These are phyloP conservation scores for Saccharomycopsis fermentans DNA, from an alignment of 805 yeast genomes.

Conservation along the genomic window DNA sequence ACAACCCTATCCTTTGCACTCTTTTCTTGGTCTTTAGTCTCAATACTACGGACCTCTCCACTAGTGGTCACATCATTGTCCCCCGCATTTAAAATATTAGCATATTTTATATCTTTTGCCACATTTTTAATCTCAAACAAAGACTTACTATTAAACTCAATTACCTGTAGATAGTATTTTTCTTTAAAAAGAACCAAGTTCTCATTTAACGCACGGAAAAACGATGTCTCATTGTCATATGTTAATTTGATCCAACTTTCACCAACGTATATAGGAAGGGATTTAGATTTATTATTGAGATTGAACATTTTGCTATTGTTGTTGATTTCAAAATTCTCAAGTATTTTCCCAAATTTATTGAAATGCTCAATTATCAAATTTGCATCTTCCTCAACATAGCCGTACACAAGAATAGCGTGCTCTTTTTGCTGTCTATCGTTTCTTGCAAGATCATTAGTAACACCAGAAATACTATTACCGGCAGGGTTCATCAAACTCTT, in stretches of 20 bases:
- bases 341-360: conserved; percentile 64
- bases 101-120: not conserved
- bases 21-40: not conserved
- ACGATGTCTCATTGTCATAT: conserved; percentile 63
- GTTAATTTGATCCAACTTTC: conserved; percentile 88
- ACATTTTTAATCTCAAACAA: not conserved
- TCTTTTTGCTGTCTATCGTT: conserved; percentile 26
- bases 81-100: not conserved
- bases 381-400: conserved; percentile 74
- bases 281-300: conserved; percentile 9
- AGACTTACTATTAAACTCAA: conserved; percentile 1
- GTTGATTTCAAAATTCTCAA: conserved; percentile 56
- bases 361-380: conserved; percentile 61
- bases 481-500: not conserved
- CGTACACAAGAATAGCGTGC: conserved; percentile 73
- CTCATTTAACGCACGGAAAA: conserved; percentile 75
- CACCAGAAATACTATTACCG: not conserved
- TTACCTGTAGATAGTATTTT: conserved; percentile 2
- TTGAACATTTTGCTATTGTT: conserved; percentile 5
- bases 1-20: not conserved
- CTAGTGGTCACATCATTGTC: not conserved
- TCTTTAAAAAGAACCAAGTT: conserved; percentile 40
- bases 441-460: not conserved
- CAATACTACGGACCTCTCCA: not conserved
- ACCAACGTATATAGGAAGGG: conserved; percentile 68